phyloP scores from a whole-genome alignment of 208 protist species.

The Crithidia acanthocephali region DNA sequence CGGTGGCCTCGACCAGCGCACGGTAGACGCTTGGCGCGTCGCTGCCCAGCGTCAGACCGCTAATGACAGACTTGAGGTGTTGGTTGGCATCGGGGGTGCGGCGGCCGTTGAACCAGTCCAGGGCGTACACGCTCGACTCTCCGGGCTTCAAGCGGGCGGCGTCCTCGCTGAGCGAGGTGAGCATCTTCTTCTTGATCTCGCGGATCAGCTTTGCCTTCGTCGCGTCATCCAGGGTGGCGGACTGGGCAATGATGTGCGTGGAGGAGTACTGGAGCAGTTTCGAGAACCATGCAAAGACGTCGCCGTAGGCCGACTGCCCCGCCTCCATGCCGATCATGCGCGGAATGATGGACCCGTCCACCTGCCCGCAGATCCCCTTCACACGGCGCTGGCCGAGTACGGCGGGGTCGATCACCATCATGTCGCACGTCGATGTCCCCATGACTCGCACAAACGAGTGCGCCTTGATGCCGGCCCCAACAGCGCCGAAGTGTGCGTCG shows the following conservation, averaged over 20 bases:
- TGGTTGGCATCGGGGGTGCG: conserved; percentile 65
- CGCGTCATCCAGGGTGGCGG: conserved; percentile 28
- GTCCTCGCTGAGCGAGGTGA: conserved; percentile 35
- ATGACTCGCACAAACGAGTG: conserved; percentile 61
- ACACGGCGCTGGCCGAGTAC: conserved; percentile 38
- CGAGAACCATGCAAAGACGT: conserved; percentile 70
- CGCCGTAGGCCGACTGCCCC: conserved; percentile 63
- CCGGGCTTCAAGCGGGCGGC: conserved; percentile 27
- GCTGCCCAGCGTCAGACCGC: conserved; percentile 50
- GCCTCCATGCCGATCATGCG: conserved; percentile 59
- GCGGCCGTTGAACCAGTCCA: conserved; percentile 74
- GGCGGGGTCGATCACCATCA: conserved; percentile 51
- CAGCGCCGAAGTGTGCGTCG: conserved; percentile 59
- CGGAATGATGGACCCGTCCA: conserved; percentile 62
- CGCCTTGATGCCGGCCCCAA: conserved; percentile 54
- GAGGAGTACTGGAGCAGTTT: conserved; percentile 47
- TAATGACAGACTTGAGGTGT: conserved; percentile 44
- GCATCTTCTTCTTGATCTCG: conserved; percentile 37
- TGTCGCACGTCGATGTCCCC: conserved; percentile 75
- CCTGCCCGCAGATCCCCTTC: conserved; percentile 63
- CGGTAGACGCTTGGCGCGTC: conserved; percentile 49
- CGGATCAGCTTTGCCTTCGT: conserved; percentile 37
- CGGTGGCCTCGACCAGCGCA: conserved; percentile 55
- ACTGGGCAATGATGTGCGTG: conserved; percentile 33
- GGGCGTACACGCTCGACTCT: conserved; percentile 33